These are phyloP conservation scores for Lentinula sp. DNA, from an alignment of 768 basidiomycete species.

Conservation along the genomic window DNA sequence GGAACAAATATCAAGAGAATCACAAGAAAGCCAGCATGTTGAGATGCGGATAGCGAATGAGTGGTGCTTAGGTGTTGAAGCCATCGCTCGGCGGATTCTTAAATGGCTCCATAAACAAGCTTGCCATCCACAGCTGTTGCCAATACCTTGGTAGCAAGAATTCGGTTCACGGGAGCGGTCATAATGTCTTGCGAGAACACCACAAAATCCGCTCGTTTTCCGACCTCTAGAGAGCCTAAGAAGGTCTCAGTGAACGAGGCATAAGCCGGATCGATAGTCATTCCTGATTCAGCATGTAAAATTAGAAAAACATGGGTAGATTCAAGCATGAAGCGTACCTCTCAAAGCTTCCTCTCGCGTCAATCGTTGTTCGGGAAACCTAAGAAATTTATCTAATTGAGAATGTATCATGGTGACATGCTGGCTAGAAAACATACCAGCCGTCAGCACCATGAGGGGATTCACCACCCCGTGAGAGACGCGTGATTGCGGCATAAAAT, in stretches of 20 bases:
- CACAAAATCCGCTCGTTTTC: constrained; percentile 85
- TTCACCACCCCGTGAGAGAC: constrained; percentile 58
- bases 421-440: constrained; percentile 46
- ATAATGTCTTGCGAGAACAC: constrained; percentile 81
- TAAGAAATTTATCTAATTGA: constrained; percentile 18
- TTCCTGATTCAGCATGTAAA: constrained; percentile 38
- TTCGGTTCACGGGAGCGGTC: constrained; percentile 46
- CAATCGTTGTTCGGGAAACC: constrained; percentile 80
- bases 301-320: background rate
- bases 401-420: background rate
- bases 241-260: constrained; percentile 73
- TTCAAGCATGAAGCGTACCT: constrained; percentile 31
- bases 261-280: constrained; percentile 85
- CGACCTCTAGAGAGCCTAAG: constrained; percentile 71
- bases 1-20: background rate
- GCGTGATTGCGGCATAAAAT: constrained; percentile 85
- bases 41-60: background rate
- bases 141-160: constrained; percentile 62
- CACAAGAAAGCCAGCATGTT: background rate
- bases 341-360: constrained; percentile 71
- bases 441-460: constrained; percentile 82
- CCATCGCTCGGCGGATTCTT: background rate
- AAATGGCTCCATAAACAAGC: constrained; percentile 29
- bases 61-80: constrained; percentile 8
- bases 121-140: constrained; percentile 78